phyloP scores from a whole-genome alignment of 352 stramenopile species.

The Phytophthora quininea region DNA sequence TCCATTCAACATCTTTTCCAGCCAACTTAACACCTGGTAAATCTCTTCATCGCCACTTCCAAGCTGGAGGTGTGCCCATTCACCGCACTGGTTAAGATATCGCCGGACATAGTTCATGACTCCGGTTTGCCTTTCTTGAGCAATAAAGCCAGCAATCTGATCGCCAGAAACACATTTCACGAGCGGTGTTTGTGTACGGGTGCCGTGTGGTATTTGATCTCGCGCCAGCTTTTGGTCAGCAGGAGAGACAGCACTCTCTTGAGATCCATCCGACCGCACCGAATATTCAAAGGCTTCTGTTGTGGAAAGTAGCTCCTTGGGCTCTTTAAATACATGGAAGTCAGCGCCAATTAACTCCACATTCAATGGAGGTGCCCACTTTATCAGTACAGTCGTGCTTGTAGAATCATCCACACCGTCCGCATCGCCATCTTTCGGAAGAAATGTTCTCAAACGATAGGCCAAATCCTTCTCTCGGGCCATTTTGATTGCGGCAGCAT shows the following conservation, averaged over 20 bases:
- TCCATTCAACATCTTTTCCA: conserved; percentile 56
- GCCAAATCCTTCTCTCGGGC: conserved; percentile 65
- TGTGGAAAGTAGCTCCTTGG: conserved; percentile 13
- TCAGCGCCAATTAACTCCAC: conserved; percentile 34
- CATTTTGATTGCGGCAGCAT: conserved; percentile 65
- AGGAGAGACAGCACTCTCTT: background rate
- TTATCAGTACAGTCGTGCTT: conserved; percentile 13
- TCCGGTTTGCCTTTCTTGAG: conserved; percentile 6
- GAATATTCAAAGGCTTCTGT: conserved; percentile 27
- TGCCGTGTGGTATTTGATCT: background rate
- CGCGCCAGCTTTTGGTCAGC: conserved; percentile 10
- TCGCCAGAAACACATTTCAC: conserved; percentile 9
- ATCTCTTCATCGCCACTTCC: conserved; percentile 39
- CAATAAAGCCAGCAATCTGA: conserved; percentile 25
- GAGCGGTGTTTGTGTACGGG: background rate
- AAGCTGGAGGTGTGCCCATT: conserved; percentile 55
- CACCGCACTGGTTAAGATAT: conserved; percentile 69
- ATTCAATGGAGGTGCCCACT: conserved; percentile 34
- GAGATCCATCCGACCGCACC: conserved; percentile 5
- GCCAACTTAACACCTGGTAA: conserved; percentile 56
- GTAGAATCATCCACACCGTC: conserved; percentile 5
- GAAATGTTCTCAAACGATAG: conserved; percentile 56
- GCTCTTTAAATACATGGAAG: conserved; percentile 38
- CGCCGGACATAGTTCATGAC: conserved; percentile 34
- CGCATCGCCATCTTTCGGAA: conserved; percentile 26